Conservation (phyloP, 2,329 filamentous ascomycete species). For the Metarhizium rileyi region DNA sequence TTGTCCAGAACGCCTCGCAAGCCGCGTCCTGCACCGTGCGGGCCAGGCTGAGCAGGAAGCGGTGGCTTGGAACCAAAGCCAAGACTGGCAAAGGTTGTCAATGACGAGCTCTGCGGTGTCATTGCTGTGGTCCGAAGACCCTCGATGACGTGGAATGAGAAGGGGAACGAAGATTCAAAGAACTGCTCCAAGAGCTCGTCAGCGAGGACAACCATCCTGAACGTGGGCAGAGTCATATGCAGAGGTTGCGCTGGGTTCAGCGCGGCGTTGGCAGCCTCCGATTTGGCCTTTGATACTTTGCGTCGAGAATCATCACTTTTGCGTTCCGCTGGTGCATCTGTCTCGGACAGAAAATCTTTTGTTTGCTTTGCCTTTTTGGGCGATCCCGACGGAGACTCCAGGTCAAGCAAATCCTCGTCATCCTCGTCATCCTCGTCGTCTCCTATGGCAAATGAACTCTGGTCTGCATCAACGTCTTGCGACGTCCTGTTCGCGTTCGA, state of each 20-base stretch:
- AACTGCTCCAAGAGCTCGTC: slow-evolving; percentile 95
- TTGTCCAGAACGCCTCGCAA: slow-evolving; percentile 90
- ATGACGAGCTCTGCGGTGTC: slow-evolving; percentile 42
- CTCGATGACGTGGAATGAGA: slow-evolving; percentile 82
- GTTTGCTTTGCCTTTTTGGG: slow-evolving; percentile 33
- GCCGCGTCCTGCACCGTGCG: slow-evolving; percentile 52
- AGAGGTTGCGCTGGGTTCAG: slow-evolving; percentile 88
- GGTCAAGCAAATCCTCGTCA: slow-evolving; percentile 50
- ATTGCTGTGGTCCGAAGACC: slow-evolving; percentile 30
- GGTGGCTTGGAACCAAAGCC: slow-evolving; percentile 39
- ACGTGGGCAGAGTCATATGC: slow-evolving; percentile 92
- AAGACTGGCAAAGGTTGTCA: slow-evolving; percentile 78
- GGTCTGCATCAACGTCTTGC: slow-evolving; percentile 16
- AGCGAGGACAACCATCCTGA: slow-evolving; percentile 95
- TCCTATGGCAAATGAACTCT: slow-evolving; percentile 60
- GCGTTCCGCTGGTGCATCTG: slow-evolving; percentile 9
- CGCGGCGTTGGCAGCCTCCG: slow-evolving; percentile 76
- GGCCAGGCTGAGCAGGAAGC: slow-evolving; percentile 28
- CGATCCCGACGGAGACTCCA: slow-evolving; percentile 37
- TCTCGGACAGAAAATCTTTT: slow-evolving; percentile 29
- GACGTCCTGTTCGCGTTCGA: slow-evolving; percentile 26
- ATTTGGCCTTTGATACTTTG: slow-evolving; percentile 52
- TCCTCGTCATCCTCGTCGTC: slow-evolving; percentile 48
- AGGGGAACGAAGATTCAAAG: slow-evolving; percentile 91
- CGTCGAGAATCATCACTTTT: slow-evolving; percentile 15